phyloP scores from a whole-genome alignment of 2,329 filamentous ascomycete species.

The Ceratocystis cubensis region DNA sequence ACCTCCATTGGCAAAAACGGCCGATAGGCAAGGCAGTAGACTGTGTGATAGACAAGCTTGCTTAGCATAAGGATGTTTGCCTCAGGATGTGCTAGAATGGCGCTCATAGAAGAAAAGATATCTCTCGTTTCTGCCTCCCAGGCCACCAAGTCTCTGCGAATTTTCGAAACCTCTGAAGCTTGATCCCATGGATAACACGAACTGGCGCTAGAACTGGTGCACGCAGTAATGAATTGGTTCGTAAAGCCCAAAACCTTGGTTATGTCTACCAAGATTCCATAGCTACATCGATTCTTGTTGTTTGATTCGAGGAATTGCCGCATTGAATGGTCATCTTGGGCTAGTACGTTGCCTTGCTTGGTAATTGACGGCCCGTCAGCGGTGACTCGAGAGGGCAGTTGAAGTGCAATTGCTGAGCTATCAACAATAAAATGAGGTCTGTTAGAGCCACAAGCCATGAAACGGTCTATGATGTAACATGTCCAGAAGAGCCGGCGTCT shows the following conservation, averaged over 20 bases:
- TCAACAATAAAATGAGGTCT: conserved; percentile 70
- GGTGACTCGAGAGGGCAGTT: conserved; percentile 58
- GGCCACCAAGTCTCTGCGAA: conserved; percentile 69
- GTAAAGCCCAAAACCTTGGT: conserved; percentile 70
- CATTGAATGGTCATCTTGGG: conserved; percentile 57
- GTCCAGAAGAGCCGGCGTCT: conserved; percentile 77
- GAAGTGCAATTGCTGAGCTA: conserved; percentile 54
- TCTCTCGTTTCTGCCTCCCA: conserved; percentile 76
- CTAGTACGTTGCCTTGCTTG: conserved; percentile 63
- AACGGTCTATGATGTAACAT: conserved; percentile 77
- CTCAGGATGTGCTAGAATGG: conserved; percentile 64
- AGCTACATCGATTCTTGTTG: conserved; percentile 61
- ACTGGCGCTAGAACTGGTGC: conserved; percentile 70
- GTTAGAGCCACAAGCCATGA: conserved; percentile 67
- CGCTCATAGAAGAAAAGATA: conserved; percentile 61
- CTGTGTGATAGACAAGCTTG: conserved; percentile 76
- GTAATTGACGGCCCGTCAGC: conserved; percentile 47
- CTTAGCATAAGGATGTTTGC: conserved; percentile 68
- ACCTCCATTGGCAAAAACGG: conserved; percentile 79
- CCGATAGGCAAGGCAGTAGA: conserved; percentile 76
- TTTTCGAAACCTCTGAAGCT: conserved; percentile 72
- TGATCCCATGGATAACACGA: conserved; percentile 87
- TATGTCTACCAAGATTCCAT: conserved; percentile 73
- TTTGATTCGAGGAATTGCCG: conserved; percentile 57
- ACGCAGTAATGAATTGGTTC: conserved; percentile 70